Evolutionary conservation across 1,284 basidiomycete species (phyloP).

Genomic region (Ustilago hordei): DNA sequence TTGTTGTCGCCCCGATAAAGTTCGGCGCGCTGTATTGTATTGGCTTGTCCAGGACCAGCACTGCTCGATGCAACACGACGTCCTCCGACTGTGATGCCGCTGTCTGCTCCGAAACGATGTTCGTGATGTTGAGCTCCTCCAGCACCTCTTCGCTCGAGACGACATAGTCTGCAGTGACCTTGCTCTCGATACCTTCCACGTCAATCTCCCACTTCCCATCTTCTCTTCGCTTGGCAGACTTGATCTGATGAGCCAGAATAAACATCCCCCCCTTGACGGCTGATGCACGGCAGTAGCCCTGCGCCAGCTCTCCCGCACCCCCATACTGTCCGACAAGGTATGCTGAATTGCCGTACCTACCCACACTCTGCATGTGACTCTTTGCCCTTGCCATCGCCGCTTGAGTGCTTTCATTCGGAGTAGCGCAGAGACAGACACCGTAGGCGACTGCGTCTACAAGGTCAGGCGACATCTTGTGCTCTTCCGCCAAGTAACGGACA

Average conservation of each 20-base stretch:
- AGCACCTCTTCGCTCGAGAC: constrained; percentile 72
- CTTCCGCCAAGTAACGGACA: constrained; percentile 75
- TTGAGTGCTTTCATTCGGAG: constrained; percentile 39
- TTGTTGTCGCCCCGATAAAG: constrained; percentile 5
- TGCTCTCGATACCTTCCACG: constrained; percentile 75
- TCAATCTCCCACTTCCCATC: constrained; percentile 55
- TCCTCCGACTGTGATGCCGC: neutral
- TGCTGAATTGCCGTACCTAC: constrained; percentile 88
- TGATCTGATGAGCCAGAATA: constrained; percentile 51
- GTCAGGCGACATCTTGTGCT: constrained; percentile 76
- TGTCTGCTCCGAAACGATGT: too few species aligned
- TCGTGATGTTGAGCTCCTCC: constrained; percentile 13
- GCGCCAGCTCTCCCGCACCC: constrained; percentile 72
- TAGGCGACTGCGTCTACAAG: constrained; percentile 69
- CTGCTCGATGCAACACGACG: constrained; percentile 19
- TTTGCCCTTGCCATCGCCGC: constrained; percentile 48
- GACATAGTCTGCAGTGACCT: constrained; percentile 73
- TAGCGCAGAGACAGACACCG: constrained; percentile 67
- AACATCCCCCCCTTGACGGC: constrained; percentile 64
- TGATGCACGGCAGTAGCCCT: constrained; percentile 63
- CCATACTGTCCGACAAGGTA: constrained; percentile 96
- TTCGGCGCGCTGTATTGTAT: constrained; percentile 25
- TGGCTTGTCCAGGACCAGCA: constrained; percentile 45
- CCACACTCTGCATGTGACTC: constrained; percentile 80
- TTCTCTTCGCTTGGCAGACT: constrained; percentile 7